These are phyloP conservation scores for Chaetomiaceae sp. DNA, from an alignment of 2,329 filamentous ascomycete genomes.

Conservation along the genomic window DNA sequence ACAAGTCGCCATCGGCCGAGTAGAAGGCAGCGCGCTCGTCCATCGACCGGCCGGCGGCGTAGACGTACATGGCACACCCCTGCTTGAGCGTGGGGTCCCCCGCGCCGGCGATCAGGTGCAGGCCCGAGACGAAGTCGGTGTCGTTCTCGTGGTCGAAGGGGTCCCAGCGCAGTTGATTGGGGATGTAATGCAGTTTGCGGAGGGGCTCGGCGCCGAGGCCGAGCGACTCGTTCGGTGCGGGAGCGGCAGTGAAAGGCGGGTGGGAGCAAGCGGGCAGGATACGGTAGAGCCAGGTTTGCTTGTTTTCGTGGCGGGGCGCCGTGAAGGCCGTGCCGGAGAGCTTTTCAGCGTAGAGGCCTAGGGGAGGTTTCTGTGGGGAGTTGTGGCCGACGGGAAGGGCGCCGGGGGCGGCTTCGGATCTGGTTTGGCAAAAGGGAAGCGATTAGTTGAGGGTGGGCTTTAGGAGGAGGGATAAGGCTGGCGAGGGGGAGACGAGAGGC, in stretches of 20 bases:
- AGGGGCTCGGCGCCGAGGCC: constrained; percentile 8
- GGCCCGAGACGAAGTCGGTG: constrained; percentile 50
- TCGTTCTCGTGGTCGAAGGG: constrained; percentile 63
- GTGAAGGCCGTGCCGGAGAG: constrained; percentile 70
- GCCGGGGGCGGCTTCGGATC: constrained; percentile 70
- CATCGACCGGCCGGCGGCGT: constrained; percentile 77
- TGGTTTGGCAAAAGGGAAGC: constrained; percentile 32
- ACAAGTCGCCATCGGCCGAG: constrained; percentile 74
- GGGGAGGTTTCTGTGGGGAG: constrained; percentile 74
- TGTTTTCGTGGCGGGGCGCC: constrained; percentile 63
- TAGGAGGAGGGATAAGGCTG: neutral
- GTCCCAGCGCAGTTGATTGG: constrained; percentile 78
- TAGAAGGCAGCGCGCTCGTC: constrained; percentile 70
- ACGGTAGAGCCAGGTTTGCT: constrained; percentile 69
- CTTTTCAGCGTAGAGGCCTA: constrained; percentile 79
- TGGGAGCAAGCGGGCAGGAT: constrained; percentile 63
- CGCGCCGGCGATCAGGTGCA: constrained; percentile 71
- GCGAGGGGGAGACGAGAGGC: constrained; percentile 28
- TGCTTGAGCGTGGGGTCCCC: constrained; percentile 76
- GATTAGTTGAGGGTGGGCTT: neutral
- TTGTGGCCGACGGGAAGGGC: constrained; percentile 73
- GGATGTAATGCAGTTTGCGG: constrained; percentile 63
- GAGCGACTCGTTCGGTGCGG: constrained; percentile 10
- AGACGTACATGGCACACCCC: constrained; percentile 76
- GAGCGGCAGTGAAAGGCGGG: constrained; percentile 41